Base-by-base conservation (phyloP, 768 basidiomycete species). In the Gautieria morchelliformis region DNA sequence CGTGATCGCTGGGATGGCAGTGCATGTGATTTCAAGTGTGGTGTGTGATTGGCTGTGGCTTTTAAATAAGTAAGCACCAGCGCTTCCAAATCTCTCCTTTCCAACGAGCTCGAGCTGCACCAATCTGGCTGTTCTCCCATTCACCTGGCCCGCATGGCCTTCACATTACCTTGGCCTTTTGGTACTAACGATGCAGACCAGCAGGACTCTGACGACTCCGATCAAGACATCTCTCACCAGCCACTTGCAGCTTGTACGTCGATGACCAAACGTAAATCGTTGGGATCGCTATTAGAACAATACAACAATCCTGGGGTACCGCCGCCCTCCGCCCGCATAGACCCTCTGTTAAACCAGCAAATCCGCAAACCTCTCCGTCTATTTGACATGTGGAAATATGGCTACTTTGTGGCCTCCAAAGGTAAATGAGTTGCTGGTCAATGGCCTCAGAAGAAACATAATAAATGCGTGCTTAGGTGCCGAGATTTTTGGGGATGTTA, bases 351-450 rank as follows among this genome's bases (percentile, higher is more conserved):
- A n/a, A 84, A 81, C 67, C 77, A 75, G 40, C 74, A 78, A 61
- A 75, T 80, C 41, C 70, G 76, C 47, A 71, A 72, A 20, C 80
- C 84, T 0, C 62, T 88, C 52, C 77, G 77, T 44, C 64, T 88
- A 9, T 84, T 85, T 81, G 79, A 89, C 64, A 73, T 82, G 58
- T 87, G 86, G 81, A 86, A 80, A 67, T 82, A 85, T 65, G 84
- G 81, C 4, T 67, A 77, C n/a, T 74, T 86, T 63, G 64, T 35
- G 58, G 80, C 81, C 6, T 71, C 78, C 35, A 89, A 88, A 78
- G 84, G 87, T 87, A 52, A 50, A 62, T 59, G n/a, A 8, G 6
- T 14, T 19, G 12, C 6, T 22, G 17, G 19, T 3, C 22, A 15
- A 35, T 19, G 4, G 32, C 33, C 27, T 49, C 27, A 8, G 7